Conservation (phyloP, 2,329 filamentous ascomycete species). For the Sphaerulina vaccinii region DNA sequence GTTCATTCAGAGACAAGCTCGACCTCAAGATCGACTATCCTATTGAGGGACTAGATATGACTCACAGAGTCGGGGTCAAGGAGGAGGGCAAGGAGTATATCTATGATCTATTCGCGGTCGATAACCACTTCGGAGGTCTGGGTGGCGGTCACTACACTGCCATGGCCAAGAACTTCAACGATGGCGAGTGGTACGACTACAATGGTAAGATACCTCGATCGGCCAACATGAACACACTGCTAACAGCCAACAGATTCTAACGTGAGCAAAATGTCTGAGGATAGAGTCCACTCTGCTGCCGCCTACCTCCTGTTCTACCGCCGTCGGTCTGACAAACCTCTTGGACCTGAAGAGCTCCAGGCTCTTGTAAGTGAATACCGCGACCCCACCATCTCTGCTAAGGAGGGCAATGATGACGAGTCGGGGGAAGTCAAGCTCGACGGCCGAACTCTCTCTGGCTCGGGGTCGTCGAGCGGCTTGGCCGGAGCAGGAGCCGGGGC, state of each 20-base stretch:
- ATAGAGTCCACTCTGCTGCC: conserved; percentile 54
- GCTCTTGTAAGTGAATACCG: conserved; percentile 66
- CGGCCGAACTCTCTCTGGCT: conserved; percentile 72
- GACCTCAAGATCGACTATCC: conserved; percentile 91
- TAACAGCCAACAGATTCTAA: conserved; percentile 64
- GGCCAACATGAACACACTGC: conserved; percentile 26
- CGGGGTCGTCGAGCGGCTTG: conserved; percentile 90
- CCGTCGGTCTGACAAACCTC: conserved; percentile 70
- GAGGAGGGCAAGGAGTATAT: conserved; percentile 78
- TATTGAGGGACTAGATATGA: conserved; percentile 80
- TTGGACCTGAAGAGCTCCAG: conserved; percentile 76
- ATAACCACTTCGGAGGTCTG: conserved; percentile 91
- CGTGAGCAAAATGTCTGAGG: conserved; percentile 23
- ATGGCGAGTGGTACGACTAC: conserved; percentile 90
- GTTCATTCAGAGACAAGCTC: conserved; percentile 82
- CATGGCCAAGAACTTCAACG: conserved; percentile 86
- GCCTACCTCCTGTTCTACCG: conserved; percentile 97
- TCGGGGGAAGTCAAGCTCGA: conserved; percentile 85
- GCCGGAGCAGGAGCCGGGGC: conserved; percentile 61
- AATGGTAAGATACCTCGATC: conserved; percentile 68
- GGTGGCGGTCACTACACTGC: conserved; percentile 97
- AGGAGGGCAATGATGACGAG: conserved; percentile 45
- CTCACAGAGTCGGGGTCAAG: conserved; percentile 71
- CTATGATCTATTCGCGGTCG: conserved; percentile 92
- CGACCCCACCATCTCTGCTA: conserved; percentile 48